These are phyloP conservation scores for Rugonectria rugulosa DNA, from an alignment of 2,329 filamentous ascomycete genomes.

Conservation along the genomic window DNA sequence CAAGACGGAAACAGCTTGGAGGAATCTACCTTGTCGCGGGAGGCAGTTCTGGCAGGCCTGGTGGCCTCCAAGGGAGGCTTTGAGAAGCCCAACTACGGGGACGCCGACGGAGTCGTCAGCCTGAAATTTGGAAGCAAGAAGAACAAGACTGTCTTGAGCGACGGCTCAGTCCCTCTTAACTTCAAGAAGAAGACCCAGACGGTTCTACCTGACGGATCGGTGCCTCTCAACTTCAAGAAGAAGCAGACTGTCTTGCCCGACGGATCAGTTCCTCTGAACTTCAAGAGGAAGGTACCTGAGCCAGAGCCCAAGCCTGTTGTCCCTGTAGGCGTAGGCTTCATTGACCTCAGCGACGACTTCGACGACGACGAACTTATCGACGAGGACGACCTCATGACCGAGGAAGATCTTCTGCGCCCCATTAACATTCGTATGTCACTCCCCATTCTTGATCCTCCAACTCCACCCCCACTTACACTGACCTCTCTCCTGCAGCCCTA, in stretches of 20 bases:
- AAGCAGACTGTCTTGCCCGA: conserved; percentile 29
- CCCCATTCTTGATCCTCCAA: conserved; percentile 13
- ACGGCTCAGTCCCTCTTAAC: conserved; percentile 38
- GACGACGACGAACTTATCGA: conserved; percentile 88
- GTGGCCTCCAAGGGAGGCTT: conserved; percentile 71
- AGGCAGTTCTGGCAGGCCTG: conserved; percentile 85
- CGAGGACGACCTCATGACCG: conserved; percentile 85
- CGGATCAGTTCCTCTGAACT: conserved; percentile 42
- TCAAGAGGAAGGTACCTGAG: conserved; percentile 52
- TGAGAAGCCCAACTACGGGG: conserved; percentile 73
- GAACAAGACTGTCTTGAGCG: conserved; percentile 29
- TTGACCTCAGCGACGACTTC: conserved; percentile 71
- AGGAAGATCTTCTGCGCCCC: conserved; percentile 81
- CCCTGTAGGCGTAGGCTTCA: conserved; percentile 70
- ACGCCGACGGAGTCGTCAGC: conserved; percentile 63
- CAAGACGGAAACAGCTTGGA: conserved; percentile 72
- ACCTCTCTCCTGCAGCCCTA: conserved; percentile 60
- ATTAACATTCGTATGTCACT: conserved; percentile 78
- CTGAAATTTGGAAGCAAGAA: conserved; percentile 51
- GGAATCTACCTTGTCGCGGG: conserved; percentile 56
- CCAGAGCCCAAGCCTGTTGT: conserved; percentile 50
- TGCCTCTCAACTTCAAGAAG: conserved; percentile 53
- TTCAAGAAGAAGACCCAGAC: conserved; percentile 52
- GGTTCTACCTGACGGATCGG: conserved; percentile 31
- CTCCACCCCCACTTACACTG: neutral